Base-by-base conservation (phyloP, 2,329 filamentous ascomycete species). In the Hypoxylon sp. region DNA sequence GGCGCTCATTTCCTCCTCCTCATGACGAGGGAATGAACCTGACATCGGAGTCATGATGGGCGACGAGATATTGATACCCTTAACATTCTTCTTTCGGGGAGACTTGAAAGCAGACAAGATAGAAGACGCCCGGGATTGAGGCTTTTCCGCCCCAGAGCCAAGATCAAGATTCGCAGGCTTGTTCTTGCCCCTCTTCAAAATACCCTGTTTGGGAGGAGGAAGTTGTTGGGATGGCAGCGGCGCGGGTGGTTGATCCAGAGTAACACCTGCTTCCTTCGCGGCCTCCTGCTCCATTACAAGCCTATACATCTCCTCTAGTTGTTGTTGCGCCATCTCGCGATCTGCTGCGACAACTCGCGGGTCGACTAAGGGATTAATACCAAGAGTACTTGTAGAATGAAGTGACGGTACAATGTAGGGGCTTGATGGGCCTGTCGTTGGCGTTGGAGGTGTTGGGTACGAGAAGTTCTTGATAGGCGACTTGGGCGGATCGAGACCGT, bases 211-310 rank as follows among this genome's bases (percentile, higher is more conserved):
- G 14, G 49, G 59, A 26, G 73, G 59, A 24, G 72, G 57, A n/a
- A 57, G 61, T 38, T 72, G 73, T 4, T 77, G 78, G 11, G 75
- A 68, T 22, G 52, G 22, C 8, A 81, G 61, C 14, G 82, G 81
- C 20, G 77, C 62, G 58, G 78, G 78, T 36, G 82, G 80, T 4
- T 75, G 77, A 20, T 84, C 81, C 45, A 86, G 80, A 16, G 78
- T 77, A 42, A 86, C 74, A 30, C 88, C 87, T 49, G 82, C 82
- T 69, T 84, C 81, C 76, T 89, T 90, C 53, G 87, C 87, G 61
- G 86, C 87, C 74, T 97, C 94, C 72, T 97, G 92, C 77, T 93
- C 93, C 89, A 97, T 91, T 68, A 97, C 94, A 71, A 93, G 91
- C 66, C 90, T 93, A 80, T 97, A 98, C 77, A 98, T 89, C 72